Base-by-base conservation (phyloP, 768 basidiomycete genomes). In the Hydnomerulius pinastri region DNA sequence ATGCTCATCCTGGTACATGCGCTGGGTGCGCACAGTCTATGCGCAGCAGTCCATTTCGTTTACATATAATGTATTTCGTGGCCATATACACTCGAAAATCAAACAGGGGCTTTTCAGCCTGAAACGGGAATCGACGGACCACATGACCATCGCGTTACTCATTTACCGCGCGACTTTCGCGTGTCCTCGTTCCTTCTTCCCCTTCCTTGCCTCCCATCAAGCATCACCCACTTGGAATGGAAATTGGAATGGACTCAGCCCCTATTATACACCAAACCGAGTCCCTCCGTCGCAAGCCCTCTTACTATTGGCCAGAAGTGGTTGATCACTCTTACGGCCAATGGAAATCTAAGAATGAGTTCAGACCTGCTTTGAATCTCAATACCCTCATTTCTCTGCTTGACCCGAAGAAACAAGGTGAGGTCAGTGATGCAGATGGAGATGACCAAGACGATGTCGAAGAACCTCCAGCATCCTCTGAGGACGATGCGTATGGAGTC, bases 301-400 rank as follows among this genome's bases (percentile, higher is more conserved):
- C 56, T 2, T 62, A 56, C 39, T 70, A 68, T 28, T 68, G 66
- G 68, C 64, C 57, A 9, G 30, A 37, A 35, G 23, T 11, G 15
- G 41, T 11, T 32, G 35, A 47, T n/a, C 62, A 68, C 38, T 24
- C 18, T 3, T 51, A 37, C 43, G 15, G 15, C n/a, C 36, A 32
- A n/a, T n/a, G n/a, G n/a, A n/a, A n/a, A n/a, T n/a, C n/a, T n/a
- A n/a, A n/a, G n/a, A n/a, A n/a, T n/a, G 40, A 52, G 42, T 69
- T 70, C 28, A 57, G 66, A 15, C 66, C 66, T 24, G 64, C 68
- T 20, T 56, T 70, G 7, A 66, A 70, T 39, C 51, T 69, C n/a
- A 55, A 51, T 17, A 38, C 54, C 7, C 51, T 70, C n/a, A 50
- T 68, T 40, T 47, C 61, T n/a, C 30, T 43, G 13, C 53, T 68